Base-by-base conservation (phyloP, 306 rosid genomes). In the Comarum palustre region DNA sequence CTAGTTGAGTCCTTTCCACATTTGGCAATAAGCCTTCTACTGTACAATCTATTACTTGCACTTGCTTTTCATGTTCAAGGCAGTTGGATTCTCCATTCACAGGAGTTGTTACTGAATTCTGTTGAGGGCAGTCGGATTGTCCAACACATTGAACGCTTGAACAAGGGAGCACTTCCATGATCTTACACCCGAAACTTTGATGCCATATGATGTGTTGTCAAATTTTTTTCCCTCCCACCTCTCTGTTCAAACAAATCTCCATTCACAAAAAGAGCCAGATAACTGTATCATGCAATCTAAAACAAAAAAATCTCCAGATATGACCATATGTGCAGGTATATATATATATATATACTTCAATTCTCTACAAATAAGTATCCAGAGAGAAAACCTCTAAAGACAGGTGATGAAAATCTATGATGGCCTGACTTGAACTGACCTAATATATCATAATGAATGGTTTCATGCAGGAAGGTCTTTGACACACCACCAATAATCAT, bases 81-180 rank as follows among this genome's bases (percentile, higher is more conserved):
- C 80, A 83, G 72, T 74, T 78, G 72, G 90, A 58, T 79, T 84
- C 79, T 68, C 82, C 84, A 42, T 66, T 75, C 58, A 80, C 67
- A 64, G 81, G 80, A 74, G 83, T 71, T 29, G 84, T 78, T 63
- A 75, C 86, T 54, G 90, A 80, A 84, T 76, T 82, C 81, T 76
- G 82, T 51, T 84, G 88, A 75, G 90, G 73, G 79, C 87, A 75
- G 80, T 89, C 96, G 61, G 96, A 83, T 68, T 90, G 89, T 22
- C 88, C 87, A 69, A 79, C 84, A 86, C 79, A 77, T 68, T 86
- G 91, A 74, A 85, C 86, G 24, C 82, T 89, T 48, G 97, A 89
- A 80, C 90, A 88, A 71, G 97, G 88, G 81, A 91, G 91, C 83
- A 91, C 90, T 86, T 88, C 96, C 99, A 91, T 95, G 73, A 78